Conservation (phyloP, 2,329 filamentous ascomycete genomes). For the Ilyonectria mors-panacis region DNA sequence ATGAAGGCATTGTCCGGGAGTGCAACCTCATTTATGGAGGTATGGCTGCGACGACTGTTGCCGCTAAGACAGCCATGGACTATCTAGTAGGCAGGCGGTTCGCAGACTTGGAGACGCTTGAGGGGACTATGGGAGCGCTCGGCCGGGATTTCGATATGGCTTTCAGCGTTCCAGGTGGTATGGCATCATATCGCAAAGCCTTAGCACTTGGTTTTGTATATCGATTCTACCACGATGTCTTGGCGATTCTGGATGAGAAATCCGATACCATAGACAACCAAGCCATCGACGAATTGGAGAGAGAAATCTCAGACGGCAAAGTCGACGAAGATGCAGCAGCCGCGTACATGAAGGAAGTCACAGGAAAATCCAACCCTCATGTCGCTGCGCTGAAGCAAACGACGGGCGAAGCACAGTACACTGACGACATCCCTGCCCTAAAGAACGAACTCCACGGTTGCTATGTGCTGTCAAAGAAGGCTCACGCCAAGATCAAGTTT, state of each 20-base stretch:
- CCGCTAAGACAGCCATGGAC: conserved; percentile 82
- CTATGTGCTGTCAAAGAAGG: conserved; percentile 88
- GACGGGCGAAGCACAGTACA: conserved; percentile 95
- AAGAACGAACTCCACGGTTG: conserved; percentile 92
- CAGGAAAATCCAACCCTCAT: conserved; percentile 90
- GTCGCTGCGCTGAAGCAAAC: conserved; percentile 94
- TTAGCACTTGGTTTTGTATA: conserved; percentile 96
- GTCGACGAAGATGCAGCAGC: conserved; percentile 83
- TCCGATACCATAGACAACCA: conserved; percentile 74
- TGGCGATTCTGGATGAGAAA: conserved; percentile 71
- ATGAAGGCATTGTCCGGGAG: conserved; percentile 78
- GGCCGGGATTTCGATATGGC: conserved; percentile 89
- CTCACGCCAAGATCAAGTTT: conserved; percentile 86
- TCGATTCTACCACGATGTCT: conserved; percentile 92
- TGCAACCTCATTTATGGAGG: conserved; percentile 92
- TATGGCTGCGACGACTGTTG: conserved; percentile 93
- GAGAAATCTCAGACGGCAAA: conserved; percentile 83
- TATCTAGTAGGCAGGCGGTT: conserved; percentile 85
- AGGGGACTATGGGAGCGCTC: conserved; percentile 91
- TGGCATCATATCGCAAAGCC: conserved; percentile 96
- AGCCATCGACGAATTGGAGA: conserved; percentile 86
- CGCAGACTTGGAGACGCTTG: conserved; percentile 85
- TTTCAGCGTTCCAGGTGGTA: conserved; percentile 94
- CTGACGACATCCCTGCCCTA: conserved; percentile 90
- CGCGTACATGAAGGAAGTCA: conserved; percentile 84